Evolutionary conservation across 306 rosid species (phyloP), one percentile per base, ranked within the genome.

Genomic region (Rosa rugosa): DNA sequence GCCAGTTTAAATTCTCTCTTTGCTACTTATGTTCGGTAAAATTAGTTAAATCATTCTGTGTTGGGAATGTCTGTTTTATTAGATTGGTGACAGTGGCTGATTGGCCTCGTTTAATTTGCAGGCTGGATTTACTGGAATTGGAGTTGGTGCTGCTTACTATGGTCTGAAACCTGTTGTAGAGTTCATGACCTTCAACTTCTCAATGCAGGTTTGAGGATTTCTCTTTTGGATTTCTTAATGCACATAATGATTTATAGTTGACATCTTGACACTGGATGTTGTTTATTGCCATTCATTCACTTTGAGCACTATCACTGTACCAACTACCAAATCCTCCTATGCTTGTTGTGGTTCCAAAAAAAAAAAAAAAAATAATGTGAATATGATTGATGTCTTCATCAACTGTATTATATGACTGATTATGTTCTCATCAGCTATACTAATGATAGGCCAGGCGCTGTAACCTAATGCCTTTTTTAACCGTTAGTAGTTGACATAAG

Each of bases 71-170:
- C 60, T 42, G 66, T 69, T 65, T 75, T 23, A 72, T 25, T 63
- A 41, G 57, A 49, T 72, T 70, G 27, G 77, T 62, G 60, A 40
- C 42, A 12, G 38, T 44, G 25, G 72, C 73, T 82, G 81, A 76
- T 27, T 81, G 51, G 79, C 5, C 49, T 79, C 0, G 51, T 72
- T 44, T 82, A 25, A 76, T 64, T 69, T 86, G 85, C 93, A 95
- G 99, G 99, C 99, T 84, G 99, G 99, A 56, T 96, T 96, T 90
- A 17, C 99, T 62, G 99, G 99, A 71, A 93, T 96, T 63, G 99
- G 98, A 86, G 99, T 96, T 80, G 99, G 99, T 3, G 99, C 99
- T 76, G 99, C 99, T 63, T 96, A 87, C 89, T 82, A 93, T 83
- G 99, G 99, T 80, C 94, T 93, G 76, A 90, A 70, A 82, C 99